Percentiles rank a stretch among this genome's conserved stretches.
phyloP scores from a whole-genome alignment of 1,284 basidiomycete species.

The Cryptococcus sp. region DNA sequence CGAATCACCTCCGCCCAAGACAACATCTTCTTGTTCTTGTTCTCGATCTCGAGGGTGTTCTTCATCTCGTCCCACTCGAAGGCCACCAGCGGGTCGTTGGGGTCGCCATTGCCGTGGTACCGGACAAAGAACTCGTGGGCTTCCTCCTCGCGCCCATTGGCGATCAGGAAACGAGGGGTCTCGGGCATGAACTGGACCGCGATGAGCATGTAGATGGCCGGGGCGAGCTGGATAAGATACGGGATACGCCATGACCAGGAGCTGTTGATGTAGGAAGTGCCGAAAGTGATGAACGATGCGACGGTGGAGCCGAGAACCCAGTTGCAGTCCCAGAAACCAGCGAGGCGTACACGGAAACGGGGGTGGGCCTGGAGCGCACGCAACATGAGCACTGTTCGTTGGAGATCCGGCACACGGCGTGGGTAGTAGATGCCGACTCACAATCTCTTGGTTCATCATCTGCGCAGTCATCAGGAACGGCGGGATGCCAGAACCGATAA shows the following conservation, averaged over 20 bases:
- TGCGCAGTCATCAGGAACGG: constrained; percentile 17
- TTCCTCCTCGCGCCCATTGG: constrained; percentile 55
- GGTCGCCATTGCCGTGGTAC: constrained; percentile 66
- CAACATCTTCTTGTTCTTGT: constrained; percentile 1
- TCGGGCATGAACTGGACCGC: constrained; percentile 26
- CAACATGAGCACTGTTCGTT: too few species aligned
- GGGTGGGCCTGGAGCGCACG: constrained; percentile 22
- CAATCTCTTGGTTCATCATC: constrained; percentile 20
- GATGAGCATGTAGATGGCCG: constrained; percentile 15
- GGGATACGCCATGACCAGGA: constrained; percentile 22
- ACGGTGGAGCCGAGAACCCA: constrained; percentile 12
- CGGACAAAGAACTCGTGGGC: constrained; percentile 69
- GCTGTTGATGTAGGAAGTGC: constrained; percentile 18
- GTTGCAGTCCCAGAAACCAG: constrained; percentile 15
- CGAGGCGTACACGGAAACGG: constrained; percentile 9
- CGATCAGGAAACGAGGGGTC: constrained; percentile 28
- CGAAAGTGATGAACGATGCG: constrained; percentile 27
- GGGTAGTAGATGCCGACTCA: not conserved
- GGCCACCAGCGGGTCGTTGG: constrained; percentile 60
- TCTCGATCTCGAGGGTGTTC: constrained; percentile 65
- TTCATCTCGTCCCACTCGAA: constrained; percentile 72
- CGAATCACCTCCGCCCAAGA: constrained; percentile 11
- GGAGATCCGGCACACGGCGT: too few species aligned
- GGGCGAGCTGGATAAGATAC: constrained; percentile 15
- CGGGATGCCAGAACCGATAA: constrained; percentile 10